A percentile compares a stretch with the other conserved stretches of the same genome.
phyloP scores from a whole-genome alignment of 352 stramenopile genomes.

The Lagenidium giganteum region DNA sequence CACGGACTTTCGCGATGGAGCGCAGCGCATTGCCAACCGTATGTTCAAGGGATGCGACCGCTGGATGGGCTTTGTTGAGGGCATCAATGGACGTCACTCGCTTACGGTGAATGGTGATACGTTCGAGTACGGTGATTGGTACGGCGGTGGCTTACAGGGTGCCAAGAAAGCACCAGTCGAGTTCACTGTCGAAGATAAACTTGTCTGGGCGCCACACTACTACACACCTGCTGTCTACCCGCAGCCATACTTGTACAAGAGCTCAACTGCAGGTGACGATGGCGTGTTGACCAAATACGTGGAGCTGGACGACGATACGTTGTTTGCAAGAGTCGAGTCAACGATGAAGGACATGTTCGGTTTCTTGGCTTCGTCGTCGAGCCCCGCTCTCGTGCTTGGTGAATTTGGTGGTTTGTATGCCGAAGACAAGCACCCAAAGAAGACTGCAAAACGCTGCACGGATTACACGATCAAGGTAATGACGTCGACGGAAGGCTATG shows the following conservation, averaged over 20 bases:
- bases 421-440: constrained; percentile 34
- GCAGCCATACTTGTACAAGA: constrained; percentile 46
- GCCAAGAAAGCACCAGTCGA: constrained; percentile 33
- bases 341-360: constrained; percentile 21
- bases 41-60: constrained; percentile 63
- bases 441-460: constrained; percentile 45
- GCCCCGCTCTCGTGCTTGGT: constrained; percentile 44
- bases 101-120: constrained; percentile 28
- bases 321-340: constrained; percentile 7
- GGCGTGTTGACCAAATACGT: constrained; percentile 23
- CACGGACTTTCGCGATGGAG: constrained; percentile 42
- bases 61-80: constrained; percentile 75
- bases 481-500: constrained; percentile 32
- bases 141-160: constrained; percentile 38
- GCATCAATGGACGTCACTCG: constrained; percentile 31
- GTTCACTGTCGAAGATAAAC: constrained; percentile 45
- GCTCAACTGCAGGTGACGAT: constrained; percentile 23
- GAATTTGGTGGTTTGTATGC: constrained; percentile 65
- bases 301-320: constrained; percentile 27
- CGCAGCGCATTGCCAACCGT: constrained; percentile 44
- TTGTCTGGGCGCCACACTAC: constrained; percentile 75
- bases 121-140: constrained; percentile 61
- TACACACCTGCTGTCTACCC: constrained; percentile 60
- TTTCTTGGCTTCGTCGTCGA: constrained; percentile 17
- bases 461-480: constrained; percentile 54